Conservation (phyloP, 257 asterid species). For the Fraxinus excelsior region DNA sequence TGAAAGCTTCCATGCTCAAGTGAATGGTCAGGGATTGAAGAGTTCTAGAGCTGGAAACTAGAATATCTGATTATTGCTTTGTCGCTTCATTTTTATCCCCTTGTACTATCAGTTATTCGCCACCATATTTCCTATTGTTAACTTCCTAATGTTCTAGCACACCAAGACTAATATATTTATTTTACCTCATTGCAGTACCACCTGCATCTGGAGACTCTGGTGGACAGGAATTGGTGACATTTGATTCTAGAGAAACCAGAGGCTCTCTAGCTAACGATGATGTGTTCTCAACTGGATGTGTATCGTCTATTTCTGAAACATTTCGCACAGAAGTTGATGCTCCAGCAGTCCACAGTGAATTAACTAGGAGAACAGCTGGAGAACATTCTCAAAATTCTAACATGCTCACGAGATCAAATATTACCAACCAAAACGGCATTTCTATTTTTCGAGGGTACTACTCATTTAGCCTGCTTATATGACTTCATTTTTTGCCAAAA, state of each 20-base stretch:
- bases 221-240: slow-evolving; percentile 66
- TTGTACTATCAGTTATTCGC: background rate
- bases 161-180: background rate
- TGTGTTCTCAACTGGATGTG: slow-evolving; percentile 41
- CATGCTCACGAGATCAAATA: slow-evolving; percentile 39
- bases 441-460: slow-evolving; percentile 82
- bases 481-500: background rate
- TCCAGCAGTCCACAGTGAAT: slow-evolving; percentile 56
- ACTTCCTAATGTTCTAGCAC: background rate
- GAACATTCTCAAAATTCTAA: slow-evolving; percentile 20
- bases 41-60: background rate
- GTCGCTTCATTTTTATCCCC: background rate
- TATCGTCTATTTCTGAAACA: slow-evolving; percentile 42
- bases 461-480: slow-evolving; percentile 15
- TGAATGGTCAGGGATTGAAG: no score
- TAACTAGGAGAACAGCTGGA: slow-evolving; percentile 41
- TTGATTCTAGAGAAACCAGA: slow-evolving; percentile 39
- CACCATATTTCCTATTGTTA: background rate
- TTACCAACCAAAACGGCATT: slow-evolving; percentile 55
- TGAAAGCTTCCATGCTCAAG: no score
- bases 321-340: slow-evolving; percentile 45
- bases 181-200: slow-evolving; percentile 39
- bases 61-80: background rate
- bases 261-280: slow-evolving; percentile 25
- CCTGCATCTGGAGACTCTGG: slow-evolving; percentile 41